Conservation (phyloP, 2,329 filamentous ascomycete genomes). For the Emergomyces pasteurianus region DNA sequence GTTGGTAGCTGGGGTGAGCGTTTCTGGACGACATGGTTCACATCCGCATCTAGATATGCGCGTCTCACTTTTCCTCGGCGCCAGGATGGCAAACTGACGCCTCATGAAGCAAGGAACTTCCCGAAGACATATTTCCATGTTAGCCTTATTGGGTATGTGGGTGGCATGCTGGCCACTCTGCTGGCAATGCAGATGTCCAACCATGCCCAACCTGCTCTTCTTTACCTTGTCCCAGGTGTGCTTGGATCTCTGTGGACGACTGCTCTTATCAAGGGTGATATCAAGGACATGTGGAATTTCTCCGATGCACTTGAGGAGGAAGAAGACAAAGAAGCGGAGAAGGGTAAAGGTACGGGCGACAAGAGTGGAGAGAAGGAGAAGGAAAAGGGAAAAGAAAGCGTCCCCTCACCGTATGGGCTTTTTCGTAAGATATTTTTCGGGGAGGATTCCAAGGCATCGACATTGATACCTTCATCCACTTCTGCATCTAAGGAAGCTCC, state of each 20-base stretch:
- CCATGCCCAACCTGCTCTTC: constrained; percentile 76
- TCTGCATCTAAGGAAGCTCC: neutral
- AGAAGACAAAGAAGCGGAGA: constrained; percentile 15
- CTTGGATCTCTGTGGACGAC: constrained; percentile 64
- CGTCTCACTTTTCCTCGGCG: constrained; percentile 1
- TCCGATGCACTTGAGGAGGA: constrained; percentile 51
- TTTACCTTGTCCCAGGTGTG: constrained; percentile 86
- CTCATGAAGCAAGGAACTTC: constrained; percentile 43
- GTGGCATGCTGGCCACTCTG: constrained; percentile 67
- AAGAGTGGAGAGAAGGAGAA: constrained; percentile 35
- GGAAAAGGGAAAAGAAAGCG: neutral
- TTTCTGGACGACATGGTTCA: constrained; percentile 53
- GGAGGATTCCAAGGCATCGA: neutral
- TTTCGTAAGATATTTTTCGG: neutral
- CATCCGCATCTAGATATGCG: constrained; percentile 9
- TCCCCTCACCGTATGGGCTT: neutral
- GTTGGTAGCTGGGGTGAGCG: constrained; percentile 71
- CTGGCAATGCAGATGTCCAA: constrained; percentile 64
- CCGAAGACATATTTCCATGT: constrained; percentile 77
- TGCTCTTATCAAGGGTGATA: constrained; percentile 57
- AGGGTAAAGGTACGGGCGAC: constrained; percentile 17
- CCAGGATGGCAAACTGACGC: constrained; percentile 22
- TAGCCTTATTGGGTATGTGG: constrained; percentile 60
- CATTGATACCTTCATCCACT: neutral
- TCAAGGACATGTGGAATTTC: constrained; percentile 67